Evolutionary conservation across 2,329 filamentous ascomycete genomes (phyloP).

Genomic region (Colletotrichum costaricense): DNA sequence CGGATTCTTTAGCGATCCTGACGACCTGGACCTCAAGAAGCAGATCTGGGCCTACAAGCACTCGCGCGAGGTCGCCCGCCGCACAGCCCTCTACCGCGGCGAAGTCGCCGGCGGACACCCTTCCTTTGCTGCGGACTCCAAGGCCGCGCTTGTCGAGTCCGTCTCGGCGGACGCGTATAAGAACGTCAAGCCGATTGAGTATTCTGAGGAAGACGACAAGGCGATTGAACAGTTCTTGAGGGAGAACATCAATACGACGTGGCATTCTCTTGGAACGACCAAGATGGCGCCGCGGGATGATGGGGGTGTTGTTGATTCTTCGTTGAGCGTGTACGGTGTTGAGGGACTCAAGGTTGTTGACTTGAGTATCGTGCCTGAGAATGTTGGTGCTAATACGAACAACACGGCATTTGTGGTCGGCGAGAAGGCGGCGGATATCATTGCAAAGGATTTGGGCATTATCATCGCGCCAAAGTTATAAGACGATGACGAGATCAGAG

Average conservation of each 20-base stretch:
- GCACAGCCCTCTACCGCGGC: slow-evolving; percentile 65
- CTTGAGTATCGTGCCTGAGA: slow-evolving; percentile 49
- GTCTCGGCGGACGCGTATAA: slow-evolving; percentile 58
- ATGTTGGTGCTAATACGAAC: slow-evolving; percentile 60
- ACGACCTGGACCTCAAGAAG: slow-evolving; percentile 68
- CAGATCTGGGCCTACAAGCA: slow-evolving; percentile 75
- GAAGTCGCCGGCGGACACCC: slow-evolving; percentile 57
- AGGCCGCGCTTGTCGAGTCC: slow-evolving; percentile 49
- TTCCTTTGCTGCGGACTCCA: slow-evolving; percentile 53
- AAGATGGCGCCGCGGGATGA: slow-evolving; percentile 56
- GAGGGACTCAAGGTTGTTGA: slow-evolving; percentile 54
- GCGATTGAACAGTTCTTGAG: slow-evolving; percentile 59
- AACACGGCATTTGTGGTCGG: slow-evolving; percentile 60
- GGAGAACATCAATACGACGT: slow-evolving; percentile 53
- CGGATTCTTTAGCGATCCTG: slow-evolving; percentile 60
- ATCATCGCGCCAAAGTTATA: slow-evolving; percentile 2
- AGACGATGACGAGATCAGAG: background rate
- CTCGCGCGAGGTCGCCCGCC: slow-evolving; percentile 70
- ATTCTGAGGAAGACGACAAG: slow-evolving; percentile 61
- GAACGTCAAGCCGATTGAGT: slow-evolving; percentile 54
- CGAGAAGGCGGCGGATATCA: slow-evolving; percentile 58
- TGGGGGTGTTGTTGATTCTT: slow-evolving; percentile 54
- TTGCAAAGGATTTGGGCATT: slow-evolving; percentile 49
- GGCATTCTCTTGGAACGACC: slow-evolving; percentile 59
- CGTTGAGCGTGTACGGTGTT: slow-evolving; percentile 56